Conservation (phyloP, 2,329 filamentous ascomycete species). For the Magnaporthales sp. region DNA sequence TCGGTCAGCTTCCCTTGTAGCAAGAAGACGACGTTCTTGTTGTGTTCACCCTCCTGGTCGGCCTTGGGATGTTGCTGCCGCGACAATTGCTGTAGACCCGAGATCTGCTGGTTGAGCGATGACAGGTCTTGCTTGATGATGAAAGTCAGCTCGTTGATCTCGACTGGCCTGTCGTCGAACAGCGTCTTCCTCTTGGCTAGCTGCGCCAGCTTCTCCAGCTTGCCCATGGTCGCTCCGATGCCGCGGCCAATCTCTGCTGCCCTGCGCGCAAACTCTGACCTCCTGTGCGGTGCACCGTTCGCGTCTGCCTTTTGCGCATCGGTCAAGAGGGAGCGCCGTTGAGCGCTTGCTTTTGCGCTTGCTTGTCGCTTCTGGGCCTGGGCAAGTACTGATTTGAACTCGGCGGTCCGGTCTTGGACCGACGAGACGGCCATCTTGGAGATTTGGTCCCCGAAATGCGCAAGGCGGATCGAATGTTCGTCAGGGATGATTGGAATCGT, state of each 20-base stretch:
- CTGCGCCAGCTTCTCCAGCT: constrained; percentile 87
- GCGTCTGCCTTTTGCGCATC: constrained; percentile 61
- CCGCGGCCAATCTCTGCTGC: constrained; percentile 88
- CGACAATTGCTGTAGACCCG: constrained; percentile 68
- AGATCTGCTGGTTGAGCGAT: constrained; percentile 76
- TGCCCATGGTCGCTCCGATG: constrained; percentile 87
- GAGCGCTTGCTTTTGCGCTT: constrained; percentile 66
- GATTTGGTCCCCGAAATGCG: background rate
- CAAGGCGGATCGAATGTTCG: background rate
- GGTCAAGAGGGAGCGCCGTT: constrained; percentile 72
- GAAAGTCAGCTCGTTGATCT: constrained; percentile 85
- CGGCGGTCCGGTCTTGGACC: constrained; percentile 92
- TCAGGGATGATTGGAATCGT: background rate
- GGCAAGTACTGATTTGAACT: constrained; percentile 86
- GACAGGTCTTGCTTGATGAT: constrained; percentile 97
- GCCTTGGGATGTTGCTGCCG: constrained; percentile 64
- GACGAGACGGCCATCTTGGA: constrained; percentile 55
- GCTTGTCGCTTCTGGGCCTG: constrained; percentile 77
- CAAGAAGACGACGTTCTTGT: constrained; percentile 92
- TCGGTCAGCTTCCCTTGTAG: constrained; percentile 87
- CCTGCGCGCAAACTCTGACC: constrained; percentile 87
- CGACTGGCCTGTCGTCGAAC: constrained; percentile 92
- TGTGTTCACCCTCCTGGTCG: constrained; percentile 88
- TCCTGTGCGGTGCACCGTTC: constrained; percentile 43
- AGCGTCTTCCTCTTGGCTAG: constrained; percentile 93